A percentile compares a stretch with the other conserved stretches of the same genome.
Evolutionary conservation across 768 basidiomycete genomes (phyloP).

Genomic region (Podaxis pistillaris): DNA sequence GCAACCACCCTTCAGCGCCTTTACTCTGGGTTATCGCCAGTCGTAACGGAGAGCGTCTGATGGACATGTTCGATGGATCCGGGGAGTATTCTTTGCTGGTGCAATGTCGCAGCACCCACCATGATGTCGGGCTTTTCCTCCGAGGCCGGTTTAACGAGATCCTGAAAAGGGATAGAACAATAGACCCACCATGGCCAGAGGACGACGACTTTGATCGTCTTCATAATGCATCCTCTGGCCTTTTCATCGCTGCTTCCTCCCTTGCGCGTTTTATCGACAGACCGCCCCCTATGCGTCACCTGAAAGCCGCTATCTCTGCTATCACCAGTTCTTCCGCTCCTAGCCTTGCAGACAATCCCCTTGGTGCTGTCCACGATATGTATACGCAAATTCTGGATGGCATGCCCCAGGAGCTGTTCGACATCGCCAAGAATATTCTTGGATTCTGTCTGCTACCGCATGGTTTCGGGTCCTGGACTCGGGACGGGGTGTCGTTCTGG

Average conservation of each 20-base stretch:
- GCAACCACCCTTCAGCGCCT: not conserved
- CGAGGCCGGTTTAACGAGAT: not conserved
- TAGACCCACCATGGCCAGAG: not conserved
- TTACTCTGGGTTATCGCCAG: not conserved
- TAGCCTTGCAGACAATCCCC: not conserved
- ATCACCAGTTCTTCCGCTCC: not conserved
- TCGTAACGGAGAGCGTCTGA: not conserved
- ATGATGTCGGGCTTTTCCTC: not conserved
- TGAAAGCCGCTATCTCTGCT: no score
- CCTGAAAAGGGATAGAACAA: not conserved
- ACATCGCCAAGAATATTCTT: not conserved
- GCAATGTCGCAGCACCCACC: not conserved
- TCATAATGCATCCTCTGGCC: not conserved
- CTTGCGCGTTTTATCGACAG: not conserved
- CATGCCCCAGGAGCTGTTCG: not conserved
- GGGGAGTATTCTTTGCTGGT: not conserved
- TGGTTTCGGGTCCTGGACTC: not conserved
- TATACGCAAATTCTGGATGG: not conserved
- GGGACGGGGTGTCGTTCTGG: not conserved
- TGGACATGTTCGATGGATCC: not conserved
- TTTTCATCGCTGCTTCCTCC: not conserved
- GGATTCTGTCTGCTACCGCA: not conserved
- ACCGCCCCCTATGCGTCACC: not conserved
- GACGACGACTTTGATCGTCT: not conserved
- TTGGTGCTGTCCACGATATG: not conserved